phyloP scores from a whole-genome alignment of 2,329 filamentous ascomycete species.

The Diaporthe citrichinensis region DNA sequence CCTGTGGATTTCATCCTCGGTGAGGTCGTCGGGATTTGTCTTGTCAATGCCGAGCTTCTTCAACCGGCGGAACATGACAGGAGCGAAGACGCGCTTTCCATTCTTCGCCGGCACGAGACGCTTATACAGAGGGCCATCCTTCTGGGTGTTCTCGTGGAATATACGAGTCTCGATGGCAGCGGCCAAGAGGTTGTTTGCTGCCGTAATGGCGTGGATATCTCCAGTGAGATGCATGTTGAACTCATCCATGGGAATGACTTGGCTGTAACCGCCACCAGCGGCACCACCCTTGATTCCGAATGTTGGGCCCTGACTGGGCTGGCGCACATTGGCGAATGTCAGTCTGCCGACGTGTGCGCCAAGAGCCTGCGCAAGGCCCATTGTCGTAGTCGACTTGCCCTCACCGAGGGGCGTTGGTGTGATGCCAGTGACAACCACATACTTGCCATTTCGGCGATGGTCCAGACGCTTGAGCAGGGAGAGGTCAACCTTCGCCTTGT shows the following conservation, averaged over 20 bases:
- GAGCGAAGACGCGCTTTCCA: conserved; percentile 87
- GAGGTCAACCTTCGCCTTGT: conserved; percentile 96
- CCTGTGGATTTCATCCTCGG: conserved; percentile 85
- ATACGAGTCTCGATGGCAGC: conserved; percentile 98
- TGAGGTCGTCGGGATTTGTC: conserved; percentile 92
- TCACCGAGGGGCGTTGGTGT: conserved; percentile 97
- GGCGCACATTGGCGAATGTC: conserved; percentile 95
- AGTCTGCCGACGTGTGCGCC: conserved; percentile 89
- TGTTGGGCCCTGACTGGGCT: conserved; percentile 96
- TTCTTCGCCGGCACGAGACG: conserved; percentile 92
- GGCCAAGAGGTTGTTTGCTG: conserved; percentile 96
- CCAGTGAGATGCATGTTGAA: conserved; percentile 98
- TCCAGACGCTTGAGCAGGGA: conserved; percentile 84
- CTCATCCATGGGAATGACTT: conserved; percentile 99
- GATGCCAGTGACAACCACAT: conserved; percentile 94
- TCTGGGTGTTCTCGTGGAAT: conserved; percentile 97
- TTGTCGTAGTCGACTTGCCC: conserved; percentile 98
- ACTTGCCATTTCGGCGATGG: conserved; percentile 90
- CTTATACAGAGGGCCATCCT: conserved; percentile 88
- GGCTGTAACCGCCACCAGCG: conserved; percentile 96
- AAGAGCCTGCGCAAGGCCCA: conserved; percentile 93
- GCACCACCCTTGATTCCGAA: conserved; percentile 99
- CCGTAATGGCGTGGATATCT: conserved; percentile 97
- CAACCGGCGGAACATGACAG: conserved; percentile 91
- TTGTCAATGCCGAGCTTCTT: conserved; percentile 98